Percentiles rank a stretch among this genome's conserved stretches.
Evolutionary conservation across 2,329 filamentous ascomycete genomes (phyloP).

Genomic region (Sclerotinia glacialis): DNA sequence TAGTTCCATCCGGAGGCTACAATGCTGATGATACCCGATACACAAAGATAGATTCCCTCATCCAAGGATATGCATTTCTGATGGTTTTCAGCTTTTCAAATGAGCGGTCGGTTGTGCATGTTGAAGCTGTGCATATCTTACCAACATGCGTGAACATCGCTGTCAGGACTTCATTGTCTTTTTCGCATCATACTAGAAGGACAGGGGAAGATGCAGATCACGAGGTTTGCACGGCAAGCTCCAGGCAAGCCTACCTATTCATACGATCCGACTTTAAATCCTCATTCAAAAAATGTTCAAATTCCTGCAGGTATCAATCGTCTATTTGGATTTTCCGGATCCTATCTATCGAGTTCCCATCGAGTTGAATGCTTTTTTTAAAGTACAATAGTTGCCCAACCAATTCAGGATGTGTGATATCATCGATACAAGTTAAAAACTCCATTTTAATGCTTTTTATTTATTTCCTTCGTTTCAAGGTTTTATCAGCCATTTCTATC

Average conservation of each 20-base stretch:
- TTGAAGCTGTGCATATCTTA: background rate
- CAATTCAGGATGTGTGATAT: conserved; percentile 6
- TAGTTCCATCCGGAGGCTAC: background rate
- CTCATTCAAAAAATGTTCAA: no score
- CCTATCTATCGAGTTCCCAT: conserved; percentile 6
- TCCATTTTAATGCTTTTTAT: conserved; percentile 10
- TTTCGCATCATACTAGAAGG: no score
- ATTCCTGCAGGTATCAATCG: background rate
- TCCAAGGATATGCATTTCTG: background rate
- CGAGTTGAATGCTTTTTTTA: conserved; percentile 20
- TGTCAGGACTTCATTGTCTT: no score
- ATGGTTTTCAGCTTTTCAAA: background rate
- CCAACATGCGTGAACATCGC: no score
- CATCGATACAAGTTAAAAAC: conserved; percentile 25
- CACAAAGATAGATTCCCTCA: no score
- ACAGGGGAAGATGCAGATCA: no score
- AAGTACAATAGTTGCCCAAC: conserved; percentile 14
- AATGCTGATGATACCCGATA: no score
- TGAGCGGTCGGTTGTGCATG: background rate
- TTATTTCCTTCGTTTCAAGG: conserved; percentile 81
- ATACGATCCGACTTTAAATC: no score
- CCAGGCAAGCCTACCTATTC: background rate
- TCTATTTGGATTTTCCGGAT: background rate
- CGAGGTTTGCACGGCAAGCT: no score
- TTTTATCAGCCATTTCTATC: conserved; percentile 91